Conservation (phyloP, 2,329 filamentous ascomycete genomes). For the Hymenoscyphus fructigenus region DNA sequence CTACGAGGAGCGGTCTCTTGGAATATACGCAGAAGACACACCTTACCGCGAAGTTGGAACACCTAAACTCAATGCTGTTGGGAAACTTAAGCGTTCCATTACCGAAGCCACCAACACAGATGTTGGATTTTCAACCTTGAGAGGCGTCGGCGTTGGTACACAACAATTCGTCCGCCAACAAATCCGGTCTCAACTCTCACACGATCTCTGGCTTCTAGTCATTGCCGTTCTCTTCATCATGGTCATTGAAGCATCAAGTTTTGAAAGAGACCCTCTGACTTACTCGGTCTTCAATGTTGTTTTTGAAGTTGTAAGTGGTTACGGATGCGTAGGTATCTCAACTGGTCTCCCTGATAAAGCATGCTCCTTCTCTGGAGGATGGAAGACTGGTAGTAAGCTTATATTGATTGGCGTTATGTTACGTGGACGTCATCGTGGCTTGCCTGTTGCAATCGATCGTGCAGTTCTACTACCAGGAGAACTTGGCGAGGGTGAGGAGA, state of each 20-base stretch:
- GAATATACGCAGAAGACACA: conserved; percentile 47
- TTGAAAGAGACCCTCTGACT: conserved; percentile 48
- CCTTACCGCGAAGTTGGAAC: conserved; percentile 1
- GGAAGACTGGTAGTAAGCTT: conserved; percentile 56
- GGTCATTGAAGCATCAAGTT: conserved; percentile 58
- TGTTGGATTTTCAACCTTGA: conserved; percentile 2
- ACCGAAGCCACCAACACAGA: conserved; percentile 7
- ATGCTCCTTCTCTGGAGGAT: conserved; percentile 55
- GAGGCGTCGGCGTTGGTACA: conserved; percentile 1
- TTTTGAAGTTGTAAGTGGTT: conserved; percentile 57
- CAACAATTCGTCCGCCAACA: conserved; percentile 41
- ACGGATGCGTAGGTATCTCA: conserved; percentile 62
- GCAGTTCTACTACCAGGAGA: conserved; percentile 46
- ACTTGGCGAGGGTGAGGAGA: background rate
- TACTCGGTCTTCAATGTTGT: conserved; percentile 61
- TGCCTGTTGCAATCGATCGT: conserved; percentile 56
- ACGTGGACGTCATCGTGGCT: conserved; percentile 54
- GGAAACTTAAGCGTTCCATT: conserved; percentile 17
- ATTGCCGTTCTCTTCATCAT: conserved; percentile 59
- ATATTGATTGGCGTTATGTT: conserved; percentile 58
- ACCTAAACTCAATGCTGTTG: conserved; percentile 14
- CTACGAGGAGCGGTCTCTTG: conserved; percentile 68
- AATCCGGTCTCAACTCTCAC: conserved; percentile 62
- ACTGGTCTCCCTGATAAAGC: conserved; percentile 53
- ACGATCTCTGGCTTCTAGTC: conserved; percentile 67